Conservation (phyloP, 2,329 filamentous ascomycete genomes). For the Juglanconis oblonga region DNA sequence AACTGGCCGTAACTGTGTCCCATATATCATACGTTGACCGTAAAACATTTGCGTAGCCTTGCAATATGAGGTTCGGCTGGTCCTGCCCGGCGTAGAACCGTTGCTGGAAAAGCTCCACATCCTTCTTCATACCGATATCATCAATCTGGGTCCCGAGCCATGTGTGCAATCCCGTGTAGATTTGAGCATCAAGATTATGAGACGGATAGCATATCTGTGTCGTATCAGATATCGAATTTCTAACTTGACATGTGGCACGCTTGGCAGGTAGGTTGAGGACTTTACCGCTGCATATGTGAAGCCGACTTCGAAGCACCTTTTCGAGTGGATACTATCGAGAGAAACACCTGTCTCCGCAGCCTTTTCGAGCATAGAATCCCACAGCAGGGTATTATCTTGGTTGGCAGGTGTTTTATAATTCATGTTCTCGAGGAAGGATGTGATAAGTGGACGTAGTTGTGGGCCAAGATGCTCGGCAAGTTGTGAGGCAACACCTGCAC, state of each 20-base stretch:
- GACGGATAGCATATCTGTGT: neutral
- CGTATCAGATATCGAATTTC: too few species aligned
- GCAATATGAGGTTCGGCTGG: neutral
- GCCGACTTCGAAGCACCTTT: neutral
- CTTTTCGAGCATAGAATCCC: neutral
- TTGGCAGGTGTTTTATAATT: neutral
- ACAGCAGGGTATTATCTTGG: neutral
- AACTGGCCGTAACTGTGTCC: neutral
- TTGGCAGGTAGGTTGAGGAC: neutral
- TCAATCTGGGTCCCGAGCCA: constrained; percentile 5
- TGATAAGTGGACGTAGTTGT: neutral
- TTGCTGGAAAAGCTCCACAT: neutral
- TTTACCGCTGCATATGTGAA: constrained; percentile 1
- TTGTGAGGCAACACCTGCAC: too few species aligned
- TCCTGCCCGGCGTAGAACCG: neutral
- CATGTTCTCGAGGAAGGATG: neutral
- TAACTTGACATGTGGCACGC: neutral
- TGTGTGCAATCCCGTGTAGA: constrained; percentile 2
- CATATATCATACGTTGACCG: neutral
- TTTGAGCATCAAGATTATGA: neutral
- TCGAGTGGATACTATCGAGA: neutral
- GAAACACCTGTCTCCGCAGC: neutral
- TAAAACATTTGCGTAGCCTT: neutral
- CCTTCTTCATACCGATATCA: neutral
- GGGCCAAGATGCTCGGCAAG: neutral